Evolutionary conservation across 352 stramenopile species (phyloP).

Genomic region (Globisporangium mamillatum): DNA sequence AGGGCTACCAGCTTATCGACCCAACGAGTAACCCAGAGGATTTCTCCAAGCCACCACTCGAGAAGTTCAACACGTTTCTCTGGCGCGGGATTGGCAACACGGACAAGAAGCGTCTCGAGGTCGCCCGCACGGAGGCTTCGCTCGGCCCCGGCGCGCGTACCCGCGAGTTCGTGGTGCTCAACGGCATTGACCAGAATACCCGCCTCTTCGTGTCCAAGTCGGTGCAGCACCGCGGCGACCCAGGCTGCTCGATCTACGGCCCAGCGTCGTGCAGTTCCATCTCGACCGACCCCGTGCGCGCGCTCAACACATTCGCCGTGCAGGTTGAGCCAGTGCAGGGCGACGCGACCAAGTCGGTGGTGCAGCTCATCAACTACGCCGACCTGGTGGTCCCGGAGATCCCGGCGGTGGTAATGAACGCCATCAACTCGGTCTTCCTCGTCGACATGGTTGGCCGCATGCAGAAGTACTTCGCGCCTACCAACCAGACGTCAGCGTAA

Average conservation of each 20-base stretch:
- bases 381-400: slow-evolving; percentile 22
- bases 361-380: slow-evolving; percentile 31
- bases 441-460: slow-evolving; percentile 24
- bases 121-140: slow-evolving; percentile 18
- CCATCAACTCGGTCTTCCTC: slow-evolving; percentile 24
- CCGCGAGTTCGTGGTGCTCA: slow-evolving; percentile 15
- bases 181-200: slow-evolving; percentile 16
- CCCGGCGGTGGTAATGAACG: slow-evolving; percentile 23
- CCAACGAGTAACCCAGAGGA: slow-evolving; percentile 28
- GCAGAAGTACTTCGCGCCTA: slow-evolving; percentile 2
- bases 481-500: neutral
- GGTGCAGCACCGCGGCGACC: slow-evolving; percentile 11
- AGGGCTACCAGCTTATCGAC: slow-evolving; percentile 34
- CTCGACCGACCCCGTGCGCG: slow-evolving; percentile 18
- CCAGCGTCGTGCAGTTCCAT: slow-evolving; percentile 18
- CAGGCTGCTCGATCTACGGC: slow-evolving; percentile 24
- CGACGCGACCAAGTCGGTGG: slow-evolving; percentile 22
- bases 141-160: slow-evolving; percentile 7
- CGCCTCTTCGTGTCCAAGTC: slow-evolving; percentile 20
- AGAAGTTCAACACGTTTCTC: slow-evolving; percentile 20
- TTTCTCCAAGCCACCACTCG: slow-evolving; percentile 30
- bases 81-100: slow-evolving; percentile 21
- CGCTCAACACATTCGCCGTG: slow-evolving; percentile 23
- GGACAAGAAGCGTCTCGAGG: slow-evolving; percentile 28
- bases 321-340: slow-evolving; percentile 11